Percentiles rank a stretch among this genome's conserved stretches.
These are phyloP conservation scores for Platanthera guangdongensis DNA, from an alignment of 106 monocot genomes.

Conservation along the genomic window DNA sequence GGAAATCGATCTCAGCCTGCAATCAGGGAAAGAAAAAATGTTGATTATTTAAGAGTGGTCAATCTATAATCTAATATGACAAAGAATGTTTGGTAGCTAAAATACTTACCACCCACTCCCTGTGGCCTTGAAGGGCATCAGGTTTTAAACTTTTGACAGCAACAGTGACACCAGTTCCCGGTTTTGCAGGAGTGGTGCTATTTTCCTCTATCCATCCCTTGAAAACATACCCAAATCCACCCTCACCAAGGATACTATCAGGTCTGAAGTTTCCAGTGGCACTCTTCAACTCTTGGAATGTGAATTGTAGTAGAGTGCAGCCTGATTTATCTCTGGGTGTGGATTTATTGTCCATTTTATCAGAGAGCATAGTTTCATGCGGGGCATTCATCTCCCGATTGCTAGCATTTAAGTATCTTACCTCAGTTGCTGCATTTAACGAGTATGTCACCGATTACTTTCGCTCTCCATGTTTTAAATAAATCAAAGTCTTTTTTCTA, in stretches of 20 bases:
- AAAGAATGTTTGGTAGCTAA: background rate
- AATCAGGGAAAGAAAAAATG: background rate
- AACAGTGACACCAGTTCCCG: slow-evolving; percentile 85
- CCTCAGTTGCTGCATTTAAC: slow-evolving; percentile 54
- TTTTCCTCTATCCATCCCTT: slow-evolving; percentile 93
- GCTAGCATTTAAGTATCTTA: slow-evolving; percentile 79
- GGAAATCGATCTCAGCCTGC: slow-evolving; percentile 84
- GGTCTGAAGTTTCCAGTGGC: slow-evolving; percentile 93
- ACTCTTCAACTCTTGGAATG: slow-evolving; percentile 80
- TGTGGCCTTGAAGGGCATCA: slow-evolving; percentile 87
- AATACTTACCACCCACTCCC: slow-evolving; percentile 85
- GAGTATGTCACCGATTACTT: too few relatives aligned
- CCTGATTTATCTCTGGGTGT: slow-evolving; percentile 18
- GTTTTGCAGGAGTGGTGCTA: slow-evolving; percentile 82
- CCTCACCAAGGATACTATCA: slow-evolving; percentile 91
- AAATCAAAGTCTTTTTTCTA: too few relatives aligned
- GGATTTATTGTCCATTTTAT: slow-evolving; percentile 24
- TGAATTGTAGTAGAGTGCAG: slow-evolving; percentile 55
- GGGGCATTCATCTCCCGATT: slow-evolving; percentile 46
- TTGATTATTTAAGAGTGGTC: background rate
- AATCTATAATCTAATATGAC: background rate
- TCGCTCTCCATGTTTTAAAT: background rate
- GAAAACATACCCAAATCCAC: slow-evolving; percentile 91
- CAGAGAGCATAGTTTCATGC: slow-evolving; percentile 26
- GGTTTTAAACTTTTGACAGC: slow-evolving; percentile 83